Conservation (phyloP, 2,329 filamentous ascomycete genomes). For the Oidium heveae region DNA sequence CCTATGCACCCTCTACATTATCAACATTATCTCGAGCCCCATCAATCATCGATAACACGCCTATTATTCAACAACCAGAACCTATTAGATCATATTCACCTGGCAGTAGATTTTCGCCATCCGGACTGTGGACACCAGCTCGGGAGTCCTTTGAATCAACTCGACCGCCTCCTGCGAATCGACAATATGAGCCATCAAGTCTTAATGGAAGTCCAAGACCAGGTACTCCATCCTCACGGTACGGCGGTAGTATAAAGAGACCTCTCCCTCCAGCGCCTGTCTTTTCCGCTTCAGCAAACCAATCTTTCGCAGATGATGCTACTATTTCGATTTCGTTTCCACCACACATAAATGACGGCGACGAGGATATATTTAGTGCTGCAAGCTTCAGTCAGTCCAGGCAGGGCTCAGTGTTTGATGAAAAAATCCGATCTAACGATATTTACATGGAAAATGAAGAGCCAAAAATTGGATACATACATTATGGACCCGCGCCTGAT, state of each 20-base stretch:
- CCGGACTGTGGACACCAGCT: conserved; percentile 32
- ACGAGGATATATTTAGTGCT: conserved; percentile 49
- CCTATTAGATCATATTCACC: conserved; percentile 33
- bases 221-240: conserved; percentile 70
- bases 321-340: conserved; percentile 48
- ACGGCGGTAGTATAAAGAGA: conserved; percentile 65
- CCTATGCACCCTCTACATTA: conserved; percentile 22
- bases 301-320: conserved; percentile 36
- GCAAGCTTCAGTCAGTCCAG: conserved; percentile 13
- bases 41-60: conserved; percentile 30
- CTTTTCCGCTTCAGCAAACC: conserved; percentile 34
- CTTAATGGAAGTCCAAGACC: conserved; percentile 75
- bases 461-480: conserved; percentile 32
- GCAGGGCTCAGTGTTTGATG: conserved; percentile 9
- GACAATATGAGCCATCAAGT: conserved; percentile 65
- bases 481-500: conserved; percentile 36
- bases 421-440: conserved; percentile 18
- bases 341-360: conserved; percentile 22
- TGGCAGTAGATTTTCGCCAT: conserved; percentile 24
- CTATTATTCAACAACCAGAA: conserved; percentile 35
- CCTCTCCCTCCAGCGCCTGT: conserved; percentile 74
- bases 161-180: conserved; percentile 40
- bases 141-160: conserved; percentile 31
- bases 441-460: conserved; percentile 16
- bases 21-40: conserved; percentile 21